Conservation (phyloP, 2,329 filamentous ascomycete species). For the Clarireedia hainanense region DNA sequence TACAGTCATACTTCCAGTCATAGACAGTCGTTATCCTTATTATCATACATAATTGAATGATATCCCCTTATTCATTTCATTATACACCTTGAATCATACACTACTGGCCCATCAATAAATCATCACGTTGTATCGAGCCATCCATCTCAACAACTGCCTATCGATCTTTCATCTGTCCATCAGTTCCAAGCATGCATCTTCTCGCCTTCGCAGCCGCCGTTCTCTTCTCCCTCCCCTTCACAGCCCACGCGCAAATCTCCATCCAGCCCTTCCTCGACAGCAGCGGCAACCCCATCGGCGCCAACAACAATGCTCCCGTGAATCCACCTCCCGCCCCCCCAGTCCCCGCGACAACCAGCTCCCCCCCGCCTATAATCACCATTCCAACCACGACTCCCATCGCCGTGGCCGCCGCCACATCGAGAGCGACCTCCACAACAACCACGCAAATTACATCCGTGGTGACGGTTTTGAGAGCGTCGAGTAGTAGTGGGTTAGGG, state of each 20-base stretch:
- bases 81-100: no score
- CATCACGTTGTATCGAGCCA: no score
- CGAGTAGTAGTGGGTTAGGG: no score
- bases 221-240: background rate
- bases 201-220: background rate
- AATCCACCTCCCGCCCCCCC: background rate
- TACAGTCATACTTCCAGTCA: no score
- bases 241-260: background rate
- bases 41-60: no score
- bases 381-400: background rate
- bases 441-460: background rate
- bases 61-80: no score
- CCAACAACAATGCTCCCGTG: background rate
- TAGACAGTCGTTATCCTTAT: no score
- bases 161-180: background rate
- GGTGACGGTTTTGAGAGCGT: no score
- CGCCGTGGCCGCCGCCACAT: background rate
- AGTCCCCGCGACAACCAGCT: background rate
- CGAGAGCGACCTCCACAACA: background rate
- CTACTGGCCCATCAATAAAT: no score
- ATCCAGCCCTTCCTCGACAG: background rate
- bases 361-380: background rate
- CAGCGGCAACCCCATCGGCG: background rate
- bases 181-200: background rate
- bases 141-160: no score